phyloP scores from a whole-genome alignment of 2,329 filamentous ascomycete genomes.

The Podosphaera aphanis region DNA sequence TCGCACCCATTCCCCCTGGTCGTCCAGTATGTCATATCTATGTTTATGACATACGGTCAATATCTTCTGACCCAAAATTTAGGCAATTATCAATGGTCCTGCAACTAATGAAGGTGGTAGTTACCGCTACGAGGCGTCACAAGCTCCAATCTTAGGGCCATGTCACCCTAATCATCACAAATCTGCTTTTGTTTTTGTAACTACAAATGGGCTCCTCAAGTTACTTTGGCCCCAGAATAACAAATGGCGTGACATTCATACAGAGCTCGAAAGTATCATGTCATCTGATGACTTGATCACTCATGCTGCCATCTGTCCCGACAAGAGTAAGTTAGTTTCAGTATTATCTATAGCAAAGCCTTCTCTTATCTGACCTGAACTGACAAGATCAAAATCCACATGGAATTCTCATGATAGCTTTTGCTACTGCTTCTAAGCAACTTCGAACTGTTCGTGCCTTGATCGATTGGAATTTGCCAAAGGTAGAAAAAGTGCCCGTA shows the following conservation, averaged over 20 bases:
- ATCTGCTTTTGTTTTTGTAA: slow-evolving; percentile 55
- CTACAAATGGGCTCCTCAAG: slow-evolving; percentile 47
- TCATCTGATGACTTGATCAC: slow-evolving; percentile 56
- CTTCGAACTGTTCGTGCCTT: slow-evolving; percentile 50
- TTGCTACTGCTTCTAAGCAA: slow-evolving; percentile 46
- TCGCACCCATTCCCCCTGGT: slow-evolving; percentile 10
- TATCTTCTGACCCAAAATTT: not conserved
- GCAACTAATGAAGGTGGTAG: slow-evolving; percentile 33
- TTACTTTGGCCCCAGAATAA: slow-evolving; percentile 59
- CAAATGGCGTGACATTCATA: slow-evolving; percentile 45
- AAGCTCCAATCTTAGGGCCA: slow-evolving; percentile 43
- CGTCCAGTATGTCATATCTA: slow-evolving; percentile 10
- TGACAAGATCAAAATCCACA: slow-evolving; percentile 7
- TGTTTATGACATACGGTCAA: not conserved
- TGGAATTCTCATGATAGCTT: slow-evolving; percentile 34
- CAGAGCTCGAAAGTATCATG: slow-evolving; percentile 52
- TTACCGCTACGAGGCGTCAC: slow-evolving; percentile 48
- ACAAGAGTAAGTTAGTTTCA: slow-evolving; percentile 34
- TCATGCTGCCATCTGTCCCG: slow-evolving; percentile 52
- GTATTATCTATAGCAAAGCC: not conserved
- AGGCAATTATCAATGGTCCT: slow-evolving; percentile 30
- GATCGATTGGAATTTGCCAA: slow-evolving; percentile 48
- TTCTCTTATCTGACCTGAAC: not conserved
- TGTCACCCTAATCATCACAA: slow-evolving; percentile 48
- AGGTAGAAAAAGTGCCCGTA: slow-evolving; percentile 30